These are phyloP conservation scores for Naegleria gruberi DNA, from an alignment of 208 protist species.

Conservation along the genomic window DNA sequence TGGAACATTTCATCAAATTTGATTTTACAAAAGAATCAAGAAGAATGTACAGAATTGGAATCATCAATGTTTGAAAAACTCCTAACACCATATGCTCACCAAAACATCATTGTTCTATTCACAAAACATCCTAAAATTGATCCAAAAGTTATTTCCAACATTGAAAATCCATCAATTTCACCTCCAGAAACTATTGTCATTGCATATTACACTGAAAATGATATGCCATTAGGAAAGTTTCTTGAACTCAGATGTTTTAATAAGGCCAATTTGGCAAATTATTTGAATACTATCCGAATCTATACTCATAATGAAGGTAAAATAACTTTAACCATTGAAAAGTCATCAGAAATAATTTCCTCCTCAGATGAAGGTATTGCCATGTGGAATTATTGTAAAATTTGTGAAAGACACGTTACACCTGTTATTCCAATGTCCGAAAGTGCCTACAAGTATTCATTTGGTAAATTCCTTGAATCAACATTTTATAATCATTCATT, in stretches of 20 bases:
- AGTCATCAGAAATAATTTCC: not conserved
- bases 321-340: not conserved
- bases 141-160: not conserved
- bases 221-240: slow-evolving; percentile 1
- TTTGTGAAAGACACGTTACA: not conserved
- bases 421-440: not conserved
- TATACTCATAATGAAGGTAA: not conserved
- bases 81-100: slow-evolving; percentile 1
- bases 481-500: not conserved
- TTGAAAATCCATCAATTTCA: not conserved
- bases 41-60: not conserved
- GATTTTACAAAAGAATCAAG: not conserved
- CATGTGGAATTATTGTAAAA: slow-evolving; percentile 19
- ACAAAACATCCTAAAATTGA: not conserved
- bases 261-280: not conserved
- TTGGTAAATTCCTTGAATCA: slow-evolving; percentile 10
- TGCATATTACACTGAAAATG: slow-evolving; percentile 19
- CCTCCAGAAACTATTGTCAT: slow-evolving; percentile 4
- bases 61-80: not conserved
- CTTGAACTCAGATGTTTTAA: not conserved
- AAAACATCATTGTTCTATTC: slow-evolving; percentile 15
- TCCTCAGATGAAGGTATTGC: not conserved
- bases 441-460: not conserved
- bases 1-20: not conserved
- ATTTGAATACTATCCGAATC: not conserved